These are phyloP conservation scores for Chrysopogon serrulatus DNA, from an alignment of 176 grass and related monocot genomes.

Conservation along the genomic window DNA sequence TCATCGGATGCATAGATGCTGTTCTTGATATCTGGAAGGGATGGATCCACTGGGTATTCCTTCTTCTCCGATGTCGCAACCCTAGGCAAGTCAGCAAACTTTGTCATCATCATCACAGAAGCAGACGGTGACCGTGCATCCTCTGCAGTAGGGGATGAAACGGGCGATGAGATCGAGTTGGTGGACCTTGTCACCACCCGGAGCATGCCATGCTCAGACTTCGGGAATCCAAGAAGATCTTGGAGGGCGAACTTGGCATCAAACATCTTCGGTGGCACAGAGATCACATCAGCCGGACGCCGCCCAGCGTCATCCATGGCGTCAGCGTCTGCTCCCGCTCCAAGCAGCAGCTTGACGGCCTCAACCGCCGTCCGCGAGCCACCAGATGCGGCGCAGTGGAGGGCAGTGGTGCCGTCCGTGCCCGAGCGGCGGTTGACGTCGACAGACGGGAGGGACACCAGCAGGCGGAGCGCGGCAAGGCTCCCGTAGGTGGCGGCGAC, in stretches of 20 bases:
- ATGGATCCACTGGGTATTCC: conserved; percentile 73
- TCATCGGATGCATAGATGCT: conserved; percentile 73
- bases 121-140: conserved; percentile 43
- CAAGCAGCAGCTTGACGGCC: conserved; percentile 48
- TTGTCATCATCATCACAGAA: conserved; percentile 33
- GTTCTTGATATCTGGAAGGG: conserved; percentile 84
- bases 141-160: conserved; percentile 40
- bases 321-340: conserved; percentile 36
- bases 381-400: conserved; percentile 78
- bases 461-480: conserved; percentile 34
- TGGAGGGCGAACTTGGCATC: conserved; percentile 53
- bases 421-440: conserved; percentile 53
- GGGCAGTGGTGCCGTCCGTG: conserved; percentile 55
- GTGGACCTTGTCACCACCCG: conserved; percentile 37
- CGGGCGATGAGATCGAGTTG: conserved; percentile 27
- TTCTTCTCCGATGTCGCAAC: conserved; percentile 54
- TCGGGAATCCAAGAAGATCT: conserved; percentile 43
- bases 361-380: conserved; percentile 47
- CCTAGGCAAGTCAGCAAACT: conserved; percentile 52
- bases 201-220: conserved; percentile 26
- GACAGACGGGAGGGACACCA: conserved; percentile 52
- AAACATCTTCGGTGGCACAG: conserved; percentile 38
- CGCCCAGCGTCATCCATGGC: conserved; percentile 38
- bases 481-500: conserved; percentile 73
- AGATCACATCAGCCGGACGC: conserved; percentile 67